A percentile compares a stretch with the other conserved stretches of the same genome.
Evolutionary conservation across 495 filamentous ascomycete species (phyloP).

Genomic region (Thozetella sp.): DNA sequence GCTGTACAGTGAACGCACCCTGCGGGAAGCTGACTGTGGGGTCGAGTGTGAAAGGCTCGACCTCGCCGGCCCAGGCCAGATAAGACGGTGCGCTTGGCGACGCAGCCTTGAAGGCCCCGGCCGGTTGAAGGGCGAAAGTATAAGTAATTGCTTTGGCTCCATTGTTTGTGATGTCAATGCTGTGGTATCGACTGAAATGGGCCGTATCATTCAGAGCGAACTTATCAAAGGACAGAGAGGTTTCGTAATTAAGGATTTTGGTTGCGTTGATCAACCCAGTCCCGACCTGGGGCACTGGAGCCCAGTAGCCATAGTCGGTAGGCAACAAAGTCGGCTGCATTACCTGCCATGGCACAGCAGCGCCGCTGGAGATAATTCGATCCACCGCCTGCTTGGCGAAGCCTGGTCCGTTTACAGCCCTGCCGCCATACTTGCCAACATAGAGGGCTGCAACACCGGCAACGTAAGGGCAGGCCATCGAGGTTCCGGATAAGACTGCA

Average conservation of each 20-base stretch:
- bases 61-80: not conserved
- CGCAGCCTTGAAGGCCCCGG: conserved; percentile 14
- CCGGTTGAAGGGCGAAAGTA: conserved; percentile 23
- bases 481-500: conserved; percentile 44
- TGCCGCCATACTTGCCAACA: conserved; percentile 31
- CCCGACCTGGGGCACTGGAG: conserved; percentile 47
- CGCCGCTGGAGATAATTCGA: conserved; percentile 38
- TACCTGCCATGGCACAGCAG: conserved; percentile 41
- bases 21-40: conserved; percentile 9
- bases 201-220: conserved; percentile 48
- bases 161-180: conserved; percentile 42
- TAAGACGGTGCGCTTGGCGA: not conserved
- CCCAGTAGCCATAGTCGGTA: conserved; percentile 25
- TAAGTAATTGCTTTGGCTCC: conserved; percentile 31
- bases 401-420: conserved; percentile 31
- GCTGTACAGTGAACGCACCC: conserved; percentile 5
- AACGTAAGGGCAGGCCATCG: conserved; percentile 55
- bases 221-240: conserved; percentile 32
- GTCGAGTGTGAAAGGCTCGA: conserved; percentile 7
- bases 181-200: conserved; percentile 31
- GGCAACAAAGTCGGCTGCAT: conserved; percentile 13
- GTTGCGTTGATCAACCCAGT: conserved; percentile 46
- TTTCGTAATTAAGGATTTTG: conserved; percentile 38
- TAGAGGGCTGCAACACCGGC: conserved; percentile 50
- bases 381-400: conserved; percentile 33